phyloP scores from a whole-genome alignment of 208 protist species.

The Trypanosoma conorhini region DNA sequence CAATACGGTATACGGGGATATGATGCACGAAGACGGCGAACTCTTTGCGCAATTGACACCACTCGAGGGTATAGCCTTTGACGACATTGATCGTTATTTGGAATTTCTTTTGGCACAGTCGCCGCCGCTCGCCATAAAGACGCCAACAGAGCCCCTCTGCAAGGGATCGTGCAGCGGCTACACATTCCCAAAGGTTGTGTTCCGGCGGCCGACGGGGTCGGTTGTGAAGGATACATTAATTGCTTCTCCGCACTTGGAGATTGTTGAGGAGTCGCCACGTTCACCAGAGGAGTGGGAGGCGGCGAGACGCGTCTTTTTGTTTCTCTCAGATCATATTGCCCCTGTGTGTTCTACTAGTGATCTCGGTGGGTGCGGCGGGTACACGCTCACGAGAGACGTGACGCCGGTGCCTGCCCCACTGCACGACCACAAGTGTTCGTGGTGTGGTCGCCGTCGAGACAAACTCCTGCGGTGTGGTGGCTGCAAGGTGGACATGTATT shows the following conservation, averaged over 20 bases:
- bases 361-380: constrained; percentile 3
- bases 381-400: constrained; percentile 27
- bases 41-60: constrained; percentile 70
- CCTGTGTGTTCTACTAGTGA: not conserved
- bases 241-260: constrained; percentile 40
- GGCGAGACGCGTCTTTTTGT: constrained; percentile 40
- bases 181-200: constrained; percentile 65
- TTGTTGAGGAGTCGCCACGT: constrained; percentile 35
- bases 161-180: constrained; percentile 60
- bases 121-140: not conserved
- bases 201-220: constrained; percentile 49
- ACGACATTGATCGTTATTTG: constrained; percentile 62
- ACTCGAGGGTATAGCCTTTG: constrained; percentile 74
- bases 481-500: constrained; percentile 77
- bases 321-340: constrained; percentile 42
- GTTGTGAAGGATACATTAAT: constrained; percentile 60
- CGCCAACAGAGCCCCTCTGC: constrained; percentile 28
- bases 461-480: constrained; percentile 66
- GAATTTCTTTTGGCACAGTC: constrained; percentile 14
- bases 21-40: constrained; percentile 76
- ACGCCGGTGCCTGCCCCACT: constrained; percentile 19
- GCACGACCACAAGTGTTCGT: constrained; percentile 43
- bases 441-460: constrained; percentile 65
- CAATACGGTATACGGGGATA: constrained; percentile 58
- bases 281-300: constrained; percentile 39